Evolutionary conservation across 805 yeast genomes (phyloP), one percentile per base, ranked within the genome.

Genomic region (Cyberlindnera samutprakarnensis): DNA sequence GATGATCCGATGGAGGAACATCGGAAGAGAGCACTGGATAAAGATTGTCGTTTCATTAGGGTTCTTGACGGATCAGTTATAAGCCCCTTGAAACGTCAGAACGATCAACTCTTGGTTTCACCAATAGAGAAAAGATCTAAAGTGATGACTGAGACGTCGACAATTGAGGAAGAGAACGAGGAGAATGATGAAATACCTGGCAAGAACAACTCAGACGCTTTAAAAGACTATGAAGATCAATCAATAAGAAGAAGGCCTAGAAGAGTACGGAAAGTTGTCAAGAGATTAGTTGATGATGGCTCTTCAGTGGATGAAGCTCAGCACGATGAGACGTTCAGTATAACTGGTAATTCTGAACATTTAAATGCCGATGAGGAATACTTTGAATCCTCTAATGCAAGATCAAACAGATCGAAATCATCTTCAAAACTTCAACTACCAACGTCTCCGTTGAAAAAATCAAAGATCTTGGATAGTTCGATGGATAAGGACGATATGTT

Each of bases 1-100:
- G 92, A 84, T 53, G 74, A 70, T 36, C 90, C 88, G 0, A 37
- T 66, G 7, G 60, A 43, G 12, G 86, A 76, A 41, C 92, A 82
- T 47, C 39, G 47, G n/a, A 53, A 57, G 32, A 49, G 70, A 30
- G 53, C 57, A 15, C 62, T 61, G 3, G 46, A 59, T 18, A 30
- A 59, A 20, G 35, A 25, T 1, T 66, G 80, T 51, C 56, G 60
- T 40, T 55, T 64, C 23, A 25, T 51, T 13, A 23, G 33, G 2
- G 27, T 19, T 26, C 18, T 31, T n/a, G 30, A 33, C 6, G 19
- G 18, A 10, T 17, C 18, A 15, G 20, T 15, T 30, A 27, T 27
- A 32, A 33, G 20, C 23, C 17, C 24, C 8, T 15, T 14, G 11
- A 28, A 28, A 14, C 25, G 31, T 7, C 14, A 28, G 21, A 33